Conservation (phyloP, 2,329 filamentous ascomycete genomes). For the Colletotrichum sp. region DNA sequence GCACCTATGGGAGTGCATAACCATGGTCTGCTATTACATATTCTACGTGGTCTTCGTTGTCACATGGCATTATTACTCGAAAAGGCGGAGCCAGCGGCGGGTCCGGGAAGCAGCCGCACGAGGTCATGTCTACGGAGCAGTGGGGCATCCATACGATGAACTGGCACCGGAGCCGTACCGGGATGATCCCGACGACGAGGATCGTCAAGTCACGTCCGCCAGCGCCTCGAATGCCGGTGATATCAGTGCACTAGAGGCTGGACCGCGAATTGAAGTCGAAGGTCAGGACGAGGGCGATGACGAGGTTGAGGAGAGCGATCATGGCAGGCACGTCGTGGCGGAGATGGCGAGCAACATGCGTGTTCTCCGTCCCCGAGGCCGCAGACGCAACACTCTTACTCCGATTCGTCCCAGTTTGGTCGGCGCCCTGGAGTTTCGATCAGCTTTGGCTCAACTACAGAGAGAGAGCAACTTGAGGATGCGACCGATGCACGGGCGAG, state of each 20-base stretch:
- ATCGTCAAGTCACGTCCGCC: slow-evolving; percentile 23
- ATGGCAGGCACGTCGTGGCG: slow-evolving; percentile 72
- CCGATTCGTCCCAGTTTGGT: slow-evolving; percentile 93
- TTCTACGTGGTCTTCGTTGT: slow-evolving; percentile 92
- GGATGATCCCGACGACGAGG: slow-evolving; percentile 58
- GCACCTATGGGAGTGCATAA: slow-evolving; percentile 84
- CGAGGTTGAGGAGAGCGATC: slow-evolving; percentile 57
- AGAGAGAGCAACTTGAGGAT: slow-evolving; percentile 79
- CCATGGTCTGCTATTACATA: slow-evolving; percentile 90
- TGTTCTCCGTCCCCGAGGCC: slow-evolving; percentile 70
- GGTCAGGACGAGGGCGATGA: slow-evolving; percentile 37
- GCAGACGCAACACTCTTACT: slow-evolving; percentile 75
- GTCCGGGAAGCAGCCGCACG: slow-evolving; percentile 75
- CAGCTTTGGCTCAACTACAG: slow-evolving; percentile 85
- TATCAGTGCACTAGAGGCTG: slow-evolving; percentile 49
- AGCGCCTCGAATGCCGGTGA: slow-evolving; percentile 32
- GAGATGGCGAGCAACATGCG: slow-evolving; percentile 96
- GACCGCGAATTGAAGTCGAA: slow-evolving; percentile 53
- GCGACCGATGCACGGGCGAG: slow-evolving; percentile 70
- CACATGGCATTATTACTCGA: slow-evolving; percentile 87
- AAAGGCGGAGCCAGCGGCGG: slow-evolving; percentile 62
- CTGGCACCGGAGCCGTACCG: slow-evolving; percentile 65
- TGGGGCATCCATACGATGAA: slow-evolving; percentile 57
- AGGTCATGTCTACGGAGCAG: slow-evolving; percentile 71
- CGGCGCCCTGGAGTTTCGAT: slow-evolving; percentile 91